Conservation (phyloP, 2,329 filamentous ascomycete species). For the Colletotrichum acutatum region DNA sequence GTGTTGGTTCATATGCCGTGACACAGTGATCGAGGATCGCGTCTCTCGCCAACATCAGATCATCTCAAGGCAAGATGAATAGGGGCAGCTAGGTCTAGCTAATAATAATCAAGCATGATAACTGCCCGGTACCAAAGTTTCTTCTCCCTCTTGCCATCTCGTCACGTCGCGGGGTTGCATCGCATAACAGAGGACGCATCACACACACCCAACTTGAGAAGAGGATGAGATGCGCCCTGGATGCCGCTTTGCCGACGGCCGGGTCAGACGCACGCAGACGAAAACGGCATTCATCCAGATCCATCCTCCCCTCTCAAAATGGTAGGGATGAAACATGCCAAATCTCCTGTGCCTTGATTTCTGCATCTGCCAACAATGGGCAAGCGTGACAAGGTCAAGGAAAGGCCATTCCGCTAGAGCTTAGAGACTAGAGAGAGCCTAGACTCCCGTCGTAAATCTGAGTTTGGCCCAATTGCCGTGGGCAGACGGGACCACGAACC, state of each 20-base stretch:
- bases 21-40: neutral
- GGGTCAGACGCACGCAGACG: neutral
- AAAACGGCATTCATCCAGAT: constrained; percentile 2
- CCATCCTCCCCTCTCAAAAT: neutral
- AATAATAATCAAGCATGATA: neutral
- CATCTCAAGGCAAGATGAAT: constrained; percentile 6
- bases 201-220: neutral
- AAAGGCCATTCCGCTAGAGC: neutral
- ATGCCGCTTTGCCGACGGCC: constrained; percentile 7
- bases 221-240: neutral
- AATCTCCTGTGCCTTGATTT: constrained; percentile 33
- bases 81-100: neutral
- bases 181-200: constrained; percentile 8
- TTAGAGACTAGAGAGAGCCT: neutral
- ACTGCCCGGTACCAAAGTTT: neutral
- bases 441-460: constrained; percentile 7
- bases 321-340: constrained; percentile 14
- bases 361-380: constrained; percentile 16
- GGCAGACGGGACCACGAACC: neutral
- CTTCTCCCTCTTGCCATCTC: neutral
- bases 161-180: constrained; percentile 8
- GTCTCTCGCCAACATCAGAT: constrained; percentile 1
- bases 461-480: constrained; percentile 18
- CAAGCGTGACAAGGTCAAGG: neutral
- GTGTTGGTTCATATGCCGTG: neutral